phyloP scores from a whole-genome alignment of 805 yeast species.

The Schizosaccharomyces japonicus region DNA sequence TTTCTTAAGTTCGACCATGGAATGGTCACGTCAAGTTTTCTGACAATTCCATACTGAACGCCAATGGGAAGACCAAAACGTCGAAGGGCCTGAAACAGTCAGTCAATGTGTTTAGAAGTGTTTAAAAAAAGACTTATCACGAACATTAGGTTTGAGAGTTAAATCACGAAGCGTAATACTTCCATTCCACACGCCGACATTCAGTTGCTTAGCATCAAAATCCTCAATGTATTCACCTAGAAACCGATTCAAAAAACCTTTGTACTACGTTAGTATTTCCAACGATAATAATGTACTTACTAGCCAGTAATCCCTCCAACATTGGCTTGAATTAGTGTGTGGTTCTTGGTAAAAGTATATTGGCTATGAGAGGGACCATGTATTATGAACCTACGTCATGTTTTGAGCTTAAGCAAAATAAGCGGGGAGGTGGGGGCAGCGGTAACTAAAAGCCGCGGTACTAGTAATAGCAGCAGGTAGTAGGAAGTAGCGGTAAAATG shows the following conservation, averaged over 20 bases:
- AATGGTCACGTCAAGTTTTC: constrained; percentile 67
- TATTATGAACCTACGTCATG: too few relatives aligned
- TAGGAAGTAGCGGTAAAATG: too few relatives aligned
- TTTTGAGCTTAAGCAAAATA: too few relatives aligned
- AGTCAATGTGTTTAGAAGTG: not conserved
- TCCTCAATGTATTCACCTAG: constrained; percentile 50
- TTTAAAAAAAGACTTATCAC: not conserved
- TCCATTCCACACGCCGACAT: constrained; percentile 93
- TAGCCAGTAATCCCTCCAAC: constrained; percentile 1
- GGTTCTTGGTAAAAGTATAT: too few relatives aligned
- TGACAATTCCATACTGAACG: constrained; percentile 72
- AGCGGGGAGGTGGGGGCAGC: too few relatives aligned
- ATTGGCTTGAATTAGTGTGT: too few relatives aligned
- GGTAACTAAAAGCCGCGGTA: too few relatives aligned
- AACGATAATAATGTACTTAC: not conserved
- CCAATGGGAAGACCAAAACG: constrained; percentile 64
- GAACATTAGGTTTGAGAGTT: constrained; percentile 25
- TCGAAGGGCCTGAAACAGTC: constrained; percentile 35
- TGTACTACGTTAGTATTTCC: not conserved
- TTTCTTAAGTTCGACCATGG: constrained; percentile 91
- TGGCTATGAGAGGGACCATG: too few relatives aligned
- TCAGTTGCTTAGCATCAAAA: constrained; percentile 82
- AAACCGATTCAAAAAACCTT: constrained; percentile 17
- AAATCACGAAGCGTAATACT: constrained; percentile 70
- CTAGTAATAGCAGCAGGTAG: too few relatives aligned